Conservation (phyloP, 768 basidiomycete genomes). For the Lactarius sp. region DNA sequence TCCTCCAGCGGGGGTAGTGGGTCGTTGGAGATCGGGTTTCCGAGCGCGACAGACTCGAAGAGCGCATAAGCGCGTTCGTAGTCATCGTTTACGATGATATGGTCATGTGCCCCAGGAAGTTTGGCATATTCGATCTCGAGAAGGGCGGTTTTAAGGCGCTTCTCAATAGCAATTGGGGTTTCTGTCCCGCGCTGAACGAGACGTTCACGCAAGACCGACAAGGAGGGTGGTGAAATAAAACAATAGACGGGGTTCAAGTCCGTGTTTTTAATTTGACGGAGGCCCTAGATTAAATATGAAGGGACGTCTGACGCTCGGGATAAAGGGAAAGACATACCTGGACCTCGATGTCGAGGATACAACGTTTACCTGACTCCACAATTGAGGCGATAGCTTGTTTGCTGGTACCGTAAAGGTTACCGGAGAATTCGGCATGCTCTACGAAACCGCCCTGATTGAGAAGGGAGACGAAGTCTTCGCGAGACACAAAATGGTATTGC, state of each 20-base stretch:
- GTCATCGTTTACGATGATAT: conserved; percentile 88
- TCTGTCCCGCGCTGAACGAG: conserved; percentile 83
- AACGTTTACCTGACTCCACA: conserved; percentile 63
- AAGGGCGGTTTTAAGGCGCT: conserved; percentile 71
- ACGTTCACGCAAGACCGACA: conserved; percentile 63
- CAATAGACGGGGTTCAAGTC: conserved; percentile 79
- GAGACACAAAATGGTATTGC: conserved; percentile 81
- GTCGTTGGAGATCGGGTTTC: conserved; percentile 58
- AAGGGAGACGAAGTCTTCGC: conserved; percentile 66
- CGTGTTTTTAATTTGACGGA: conserved; percentile 85
- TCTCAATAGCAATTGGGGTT: conserved; percentile 61
- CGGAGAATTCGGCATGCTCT: conserved; percentile 90
- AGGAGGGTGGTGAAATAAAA: conserved; percentile 86
- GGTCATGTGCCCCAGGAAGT: conserved; percentile 66
- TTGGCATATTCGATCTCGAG: conserved; percentile 83
- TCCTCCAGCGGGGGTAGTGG: conserved; percentile 61
- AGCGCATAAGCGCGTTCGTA: conserved; percentile 73
- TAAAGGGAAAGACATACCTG: conserved; percentile 53
- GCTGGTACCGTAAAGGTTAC: conserved; percentile 92
- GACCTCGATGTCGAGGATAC: conserved; percentile 93
- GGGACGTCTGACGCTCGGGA: neutral
- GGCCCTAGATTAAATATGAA: conserved; percentile 53
- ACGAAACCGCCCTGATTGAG: conserved; percentile 75
- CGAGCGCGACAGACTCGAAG: conserved; percentile 74
- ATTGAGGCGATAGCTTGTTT: conserved; percentile 70